Evolutionary conservation across 257 asterid species (phyloP), one percentile per base, ranked within the genome.

Genomic region (Marsdenia floribunda): DNA sequence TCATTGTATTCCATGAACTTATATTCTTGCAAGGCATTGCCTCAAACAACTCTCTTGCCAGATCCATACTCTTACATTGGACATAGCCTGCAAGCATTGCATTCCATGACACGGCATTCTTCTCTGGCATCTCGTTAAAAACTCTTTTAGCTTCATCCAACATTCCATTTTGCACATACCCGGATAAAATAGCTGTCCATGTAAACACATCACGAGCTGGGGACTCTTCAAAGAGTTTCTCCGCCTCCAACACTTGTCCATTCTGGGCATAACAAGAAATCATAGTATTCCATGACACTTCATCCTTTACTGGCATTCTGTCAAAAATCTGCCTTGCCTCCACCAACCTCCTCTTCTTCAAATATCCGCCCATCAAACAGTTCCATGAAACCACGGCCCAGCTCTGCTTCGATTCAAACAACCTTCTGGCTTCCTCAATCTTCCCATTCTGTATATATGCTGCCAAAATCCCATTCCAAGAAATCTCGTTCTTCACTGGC

Each of bases 331-430:
- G 73, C 63, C 87, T 90, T 0, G 93, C 99, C 82, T 94, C 96
- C 9, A 71, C 80, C 87, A 92, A 76, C 86, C 83, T 87, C 87
- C 78, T 88, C 86, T 87, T 88, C 90, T 84, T 94, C 82, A 94
- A 81, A 87, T 87, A 94, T 66, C 95, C 97, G 76, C 97, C 96
- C 93, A 94, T 87, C 90, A 94, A 84, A 85, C 97, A 94, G 75
- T 94, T 94, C 98, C 98, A 94, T 55, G 98, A 90, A 81, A 87
- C 93, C 86, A 94, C 82, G 12, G 84, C 73, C 99, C 97, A 94
- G 64, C 70, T 64, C 68, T 78, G 86, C 80, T 88, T 94, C 46
- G 86, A 80, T 82, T 90, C 93, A 84, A 94, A 94, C 86, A 94
- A 82, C 73, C 79, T 80, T 77, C 90, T 83, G 0, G 97, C 98